phyloP scores from a whole-genome alignment of 2,329 filamentous ascomycete genomes.

The Eutypa lata region DNA sequence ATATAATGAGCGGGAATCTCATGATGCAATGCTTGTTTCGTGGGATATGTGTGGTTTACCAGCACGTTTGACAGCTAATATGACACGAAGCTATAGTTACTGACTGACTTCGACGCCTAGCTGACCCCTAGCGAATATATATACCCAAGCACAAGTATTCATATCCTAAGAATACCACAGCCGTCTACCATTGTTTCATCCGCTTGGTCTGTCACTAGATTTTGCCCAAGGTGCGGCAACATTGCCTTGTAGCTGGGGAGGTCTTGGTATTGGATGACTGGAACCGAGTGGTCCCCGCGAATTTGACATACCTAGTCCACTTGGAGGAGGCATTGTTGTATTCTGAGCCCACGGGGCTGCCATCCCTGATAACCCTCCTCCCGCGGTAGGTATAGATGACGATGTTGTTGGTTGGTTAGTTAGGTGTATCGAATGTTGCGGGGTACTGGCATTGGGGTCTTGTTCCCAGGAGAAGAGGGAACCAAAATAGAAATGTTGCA shows the following conservation, averaged over 20 bases:
- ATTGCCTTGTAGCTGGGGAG: slow-evolving; percentile 14
- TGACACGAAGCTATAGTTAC: too few species aligned
- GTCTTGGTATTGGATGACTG: slow-evolving; percentile 15
- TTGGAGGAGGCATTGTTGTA: slow-evolving; percentile 34
- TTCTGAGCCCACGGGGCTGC: slow-evolving; percentile 44
- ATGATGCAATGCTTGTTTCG: too few species aligned
- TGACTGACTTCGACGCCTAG: too few species aligned
- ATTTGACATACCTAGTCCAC: slow-evolving; percentile 28
- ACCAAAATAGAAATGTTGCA: slow-evolving; percentile 91
- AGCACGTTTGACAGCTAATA: too few species aligned
- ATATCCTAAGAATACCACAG: too few species aligned
- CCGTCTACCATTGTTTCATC: slow-evolving; percentile 7
- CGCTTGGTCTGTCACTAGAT: slow-evolving; percentile 25
- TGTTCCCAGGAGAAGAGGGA: slow-evolving; percentile 74
- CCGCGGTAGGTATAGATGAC: slow-evolving; percentile 23
- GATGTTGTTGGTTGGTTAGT: slow-evolving; percentile 47
- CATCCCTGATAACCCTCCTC: slow-evolving; percentile 28
- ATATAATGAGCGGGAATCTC: too few species aligned
- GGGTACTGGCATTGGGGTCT: slow-evolving; percentile 57
- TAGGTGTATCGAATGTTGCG: slow-evolving; percentile 53
- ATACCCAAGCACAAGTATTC: too few species aligned
- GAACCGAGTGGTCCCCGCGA: slow-evolving; percentile 21
- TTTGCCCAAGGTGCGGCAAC: slow-evolving; percentile 23
- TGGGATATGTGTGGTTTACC: too few species aligned
- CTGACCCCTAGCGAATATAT: too few species aligned